Percentiles rank a stretch among this genome's conserved stretches.
Conservation (phyloP, 331 rosid genomes). For the Pyracantha coccinea region DNA sequence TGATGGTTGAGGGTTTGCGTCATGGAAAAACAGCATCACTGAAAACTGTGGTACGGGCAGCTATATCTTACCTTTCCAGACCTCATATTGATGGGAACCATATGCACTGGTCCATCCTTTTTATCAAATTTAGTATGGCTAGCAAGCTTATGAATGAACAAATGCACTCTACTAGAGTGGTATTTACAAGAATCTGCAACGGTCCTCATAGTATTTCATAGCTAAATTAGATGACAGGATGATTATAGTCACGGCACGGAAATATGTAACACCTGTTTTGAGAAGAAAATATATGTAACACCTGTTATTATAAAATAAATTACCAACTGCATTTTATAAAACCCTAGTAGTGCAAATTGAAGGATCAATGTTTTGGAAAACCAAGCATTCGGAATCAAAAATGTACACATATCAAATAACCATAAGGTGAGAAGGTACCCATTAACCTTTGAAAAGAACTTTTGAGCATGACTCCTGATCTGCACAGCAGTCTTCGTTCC, state of each 20-base stretch:
- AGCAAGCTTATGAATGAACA: not conserved
- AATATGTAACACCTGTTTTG: not conserved
- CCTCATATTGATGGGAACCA: not conserved
- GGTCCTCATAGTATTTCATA: not conserved
- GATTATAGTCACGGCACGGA: not conserved
- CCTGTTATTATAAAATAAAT: not conserved
- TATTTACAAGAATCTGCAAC: not conserved
- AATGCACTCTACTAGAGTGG: slow-evolving; percentile 4
- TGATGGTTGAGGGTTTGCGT: not conserved
- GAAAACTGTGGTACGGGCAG: not conserved
- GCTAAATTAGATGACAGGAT: not conserved
- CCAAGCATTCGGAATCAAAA: slow-evolving; percentile 8
- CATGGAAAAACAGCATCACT: not conserved
- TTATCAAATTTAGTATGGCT: not conserved
- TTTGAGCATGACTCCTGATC: slow-evolving; percentile 99
- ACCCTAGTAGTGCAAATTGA: slow-evolving; percentile 7
- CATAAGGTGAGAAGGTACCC: slow-evolving; percentile 39
- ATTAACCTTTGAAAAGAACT: slow-evolving; percentile 95
- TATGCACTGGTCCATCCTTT: not conserved
- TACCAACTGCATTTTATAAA: slow-evolving; percentile 7
- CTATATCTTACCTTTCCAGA: not conserved
- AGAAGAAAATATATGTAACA: not conserved
- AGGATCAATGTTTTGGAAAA: not conserved
- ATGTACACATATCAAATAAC: slow-evolving; percentile 17
- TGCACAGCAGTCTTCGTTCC: slow-evolving; percentile 99